Percentiles rank a stretch among this genome's conserved stretches.
phyloP scores from a whole-genome alignment of 2,329 filamentous ascomycete genomes.

The Remersonia thermophila region DNA sequence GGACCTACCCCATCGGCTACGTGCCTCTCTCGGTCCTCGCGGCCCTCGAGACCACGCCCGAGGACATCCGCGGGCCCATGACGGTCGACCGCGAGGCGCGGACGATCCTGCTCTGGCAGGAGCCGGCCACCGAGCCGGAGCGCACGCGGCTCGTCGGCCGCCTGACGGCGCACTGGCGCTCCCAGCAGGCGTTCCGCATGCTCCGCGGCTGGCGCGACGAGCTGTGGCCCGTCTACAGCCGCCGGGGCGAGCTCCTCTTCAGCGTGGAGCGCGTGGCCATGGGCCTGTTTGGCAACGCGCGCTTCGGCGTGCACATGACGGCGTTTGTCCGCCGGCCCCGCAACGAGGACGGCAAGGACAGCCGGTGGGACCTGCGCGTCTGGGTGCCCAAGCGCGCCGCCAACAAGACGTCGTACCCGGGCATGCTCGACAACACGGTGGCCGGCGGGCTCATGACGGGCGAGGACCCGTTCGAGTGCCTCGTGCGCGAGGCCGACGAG shows the following conservation, averaged over 20 bases:
- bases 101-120: conserved; percentile 51
- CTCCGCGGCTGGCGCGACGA: conserved; percentile 72
- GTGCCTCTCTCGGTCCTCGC: conserved; percentile 39
- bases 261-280: conserved; percentile 66
- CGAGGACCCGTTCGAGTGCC: conserved; percentile 67
- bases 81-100: conserved; percentile 44
- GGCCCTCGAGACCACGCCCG: conserved; percentile 35
- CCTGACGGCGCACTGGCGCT: conserved; percentile 55
- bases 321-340: conserved; percentile 47
- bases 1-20: conserved; percentile 52
- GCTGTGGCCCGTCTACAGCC: conserved; percentile 64
- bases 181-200: conserved; percentile 59
- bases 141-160: conserved; percentile 45
- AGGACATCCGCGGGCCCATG: conserved; percentile 44
- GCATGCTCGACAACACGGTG: conserved; percentile 93
- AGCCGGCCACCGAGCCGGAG: conserved; percentile 41
- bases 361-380: conserved; percentile 50
- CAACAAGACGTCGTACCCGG: conserved; percentile 74
- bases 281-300: conserved; percentile 61
- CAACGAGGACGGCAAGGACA: conserved; percentile 27
- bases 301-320: conserved; percentile 73
- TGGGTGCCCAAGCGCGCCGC: conserved; percentile 73
- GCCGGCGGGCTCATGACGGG: conserved; percentile 71
- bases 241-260: conserved; percentile 50
- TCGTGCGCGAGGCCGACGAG: conserved; percentile 77